Evolutionary conservation across 2,329 filamentous ascomycete species (phyloP).

Genomic region (Trichoderma hamatum): DNA sequence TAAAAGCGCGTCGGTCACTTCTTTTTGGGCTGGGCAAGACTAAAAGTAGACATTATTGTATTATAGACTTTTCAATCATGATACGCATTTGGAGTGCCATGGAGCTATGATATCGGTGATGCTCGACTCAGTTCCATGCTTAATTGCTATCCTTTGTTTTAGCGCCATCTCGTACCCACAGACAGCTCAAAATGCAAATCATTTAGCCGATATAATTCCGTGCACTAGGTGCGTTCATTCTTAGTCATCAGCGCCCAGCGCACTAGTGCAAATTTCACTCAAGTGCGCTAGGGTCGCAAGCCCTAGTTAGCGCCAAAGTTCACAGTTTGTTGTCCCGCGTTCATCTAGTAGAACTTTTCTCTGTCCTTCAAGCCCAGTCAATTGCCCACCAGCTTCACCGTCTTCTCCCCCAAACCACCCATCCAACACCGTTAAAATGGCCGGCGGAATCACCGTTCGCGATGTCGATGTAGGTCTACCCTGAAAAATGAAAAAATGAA

Average conservation of each 20-base stretch:
- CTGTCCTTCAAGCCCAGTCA: conserved; percentile 34
- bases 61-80: conserved; percentile 20
- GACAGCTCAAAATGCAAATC: not conserved
- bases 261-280: not conserved
- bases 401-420: conserved; percentile 29
- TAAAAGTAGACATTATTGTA: not conserved
- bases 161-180: not conserved
- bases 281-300: conserved; percentile 37
- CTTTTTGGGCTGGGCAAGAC: not conserved
- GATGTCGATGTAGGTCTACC: conserved; percentile 76
- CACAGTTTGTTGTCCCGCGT: conserved; percentile 32
- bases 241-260: conserved; percentile 32
- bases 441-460: conserved; percentile 77
- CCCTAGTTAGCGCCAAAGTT: conserved; percentile 39
- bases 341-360: conserved; percentile 33
- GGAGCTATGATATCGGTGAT: not conserved
- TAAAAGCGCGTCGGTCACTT: conserved; percentile 5
- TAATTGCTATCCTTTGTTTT: not conserved
- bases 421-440: conserved; percentile 69
- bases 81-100: not conserved
- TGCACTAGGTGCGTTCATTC: not conserved
- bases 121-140: not conserved
- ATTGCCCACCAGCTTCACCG: conserved; percentile 40
- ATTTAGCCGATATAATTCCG: conserved; percentile 1
- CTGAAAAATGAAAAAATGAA: conserved; percentile 33